Conservation (phyloP, 2,329 filamentous ascomycete genomes). For the Fusarium protoensiforme region DNA sequence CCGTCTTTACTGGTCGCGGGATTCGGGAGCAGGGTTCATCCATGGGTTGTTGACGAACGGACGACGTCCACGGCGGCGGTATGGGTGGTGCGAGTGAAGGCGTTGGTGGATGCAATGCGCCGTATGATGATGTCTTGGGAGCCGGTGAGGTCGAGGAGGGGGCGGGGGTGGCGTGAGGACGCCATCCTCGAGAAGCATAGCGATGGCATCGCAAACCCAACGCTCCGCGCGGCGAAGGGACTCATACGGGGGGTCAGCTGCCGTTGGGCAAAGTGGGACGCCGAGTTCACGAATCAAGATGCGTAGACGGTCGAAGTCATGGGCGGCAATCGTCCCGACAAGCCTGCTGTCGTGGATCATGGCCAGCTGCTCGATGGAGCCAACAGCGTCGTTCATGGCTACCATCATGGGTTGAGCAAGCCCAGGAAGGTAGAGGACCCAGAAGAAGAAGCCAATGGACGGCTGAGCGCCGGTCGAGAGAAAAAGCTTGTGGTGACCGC, state of each 20-base stretch:
- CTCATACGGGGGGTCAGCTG: background rate
- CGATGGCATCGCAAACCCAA: conserved; percentile 22
- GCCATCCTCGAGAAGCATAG: conserved; percentile 15
- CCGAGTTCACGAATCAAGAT: conserved; percentile 21
- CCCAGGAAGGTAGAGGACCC: background rate
- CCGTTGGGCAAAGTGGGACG: background rate
- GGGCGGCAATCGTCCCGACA: conserved; percentile 35
- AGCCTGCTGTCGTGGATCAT: conserved; percentile 16
- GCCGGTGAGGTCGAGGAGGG: conserved; percentile 2
- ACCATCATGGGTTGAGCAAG: conserved; percentile 5
- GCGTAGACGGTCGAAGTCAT: conserved; percentile 25
- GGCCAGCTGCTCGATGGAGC: conserved; percentile 9
- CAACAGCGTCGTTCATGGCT: conserved; percentile 12
- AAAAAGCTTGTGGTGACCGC: conserved; percentile 32
- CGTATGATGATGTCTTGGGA: conserved; percentile 37
- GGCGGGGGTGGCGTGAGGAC: conserved; percentile 27
- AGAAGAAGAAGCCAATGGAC: conserved; percentile 19
- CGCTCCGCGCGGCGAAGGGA: conserved; percentile 3
- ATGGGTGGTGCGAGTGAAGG: conserved; percentile 35
- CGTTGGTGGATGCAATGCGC: conserved; percentile 34
- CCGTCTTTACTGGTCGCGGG: background rate
- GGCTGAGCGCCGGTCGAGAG: conserved; percentile 19
- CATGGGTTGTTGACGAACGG: background rate
- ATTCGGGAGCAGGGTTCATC: background rate
- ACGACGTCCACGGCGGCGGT: conserved; percentile 26